Conservation (phyloP, 345 rosid species). For the Rhodamnia argentea region DNA sequence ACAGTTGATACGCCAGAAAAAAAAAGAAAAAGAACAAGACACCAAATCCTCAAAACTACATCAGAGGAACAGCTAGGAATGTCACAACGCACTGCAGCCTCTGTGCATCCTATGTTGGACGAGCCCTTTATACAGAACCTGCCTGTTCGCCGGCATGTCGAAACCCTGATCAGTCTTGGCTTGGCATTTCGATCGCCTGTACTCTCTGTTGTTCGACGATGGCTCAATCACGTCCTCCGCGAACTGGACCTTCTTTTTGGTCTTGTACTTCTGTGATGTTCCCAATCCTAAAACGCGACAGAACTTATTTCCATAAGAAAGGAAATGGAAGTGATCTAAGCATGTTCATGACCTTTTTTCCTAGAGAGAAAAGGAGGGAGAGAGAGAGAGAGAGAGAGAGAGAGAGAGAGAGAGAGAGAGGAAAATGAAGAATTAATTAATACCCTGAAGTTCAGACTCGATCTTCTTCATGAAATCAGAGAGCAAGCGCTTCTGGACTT, state of each 20-base stretch:
- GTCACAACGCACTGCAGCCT: neutral
- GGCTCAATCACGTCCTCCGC: constrained; percentile 76
- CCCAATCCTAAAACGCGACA: neutral
- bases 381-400: neutral
- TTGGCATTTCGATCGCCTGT: constrained; percentile 20
- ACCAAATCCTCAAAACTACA: neutral
- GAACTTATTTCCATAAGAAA: neutral
- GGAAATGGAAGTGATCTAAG: neutral
- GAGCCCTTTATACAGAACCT: constrained; percentile 31
- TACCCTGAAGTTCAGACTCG: constrained; percentile 48
- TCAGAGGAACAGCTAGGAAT: neutral
- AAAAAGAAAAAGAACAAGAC: neutral
- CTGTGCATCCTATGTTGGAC: constrained; percentile 14
- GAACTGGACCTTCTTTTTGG: constrained; percentile 64
- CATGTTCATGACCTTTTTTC: neutral
- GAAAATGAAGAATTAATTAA: neutral
- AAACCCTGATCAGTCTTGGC: neutral
- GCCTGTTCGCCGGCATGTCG: constrained; percentile 37
- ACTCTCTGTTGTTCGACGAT: constrained; percentile 50
- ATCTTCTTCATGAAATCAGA: constrained; percentile 59
- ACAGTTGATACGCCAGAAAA: neutral
- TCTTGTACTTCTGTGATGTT: constrained; percentile 2
- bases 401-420: neutral
- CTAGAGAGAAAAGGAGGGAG: too few relatives aligned
- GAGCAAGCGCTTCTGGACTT: constrained; percentile 58